Evolutionary conservation across 441 rosid genomes (phyloP).

Genomic region (Jatropha multifida): DNA sequence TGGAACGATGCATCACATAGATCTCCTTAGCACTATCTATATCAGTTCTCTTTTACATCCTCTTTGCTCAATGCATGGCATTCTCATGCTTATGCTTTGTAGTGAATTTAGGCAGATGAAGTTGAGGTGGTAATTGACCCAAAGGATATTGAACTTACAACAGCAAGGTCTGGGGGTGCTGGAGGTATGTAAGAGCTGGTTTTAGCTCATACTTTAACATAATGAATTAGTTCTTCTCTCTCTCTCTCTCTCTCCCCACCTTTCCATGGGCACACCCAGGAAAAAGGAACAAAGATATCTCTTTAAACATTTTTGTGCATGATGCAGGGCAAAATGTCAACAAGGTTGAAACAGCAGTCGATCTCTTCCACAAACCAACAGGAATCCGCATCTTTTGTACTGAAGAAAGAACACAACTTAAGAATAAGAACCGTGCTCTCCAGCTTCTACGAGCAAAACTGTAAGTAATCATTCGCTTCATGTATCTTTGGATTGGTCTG

Average conservation of each 20-base stretch:
- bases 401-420: conserved; percentile 86
- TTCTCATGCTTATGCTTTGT: conserved; percentile 15
- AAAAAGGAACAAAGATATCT: neutral
- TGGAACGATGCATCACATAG: no score
- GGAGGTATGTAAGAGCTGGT: conserved; percentile 57
- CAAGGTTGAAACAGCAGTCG: conserved; percentile 96
- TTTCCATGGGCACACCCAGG: neutral
- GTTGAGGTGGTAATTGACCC: conserved; percentile 97
- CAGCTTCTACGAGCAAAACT: conserved; percentile 93
- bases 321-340: conserved; percentile 91
- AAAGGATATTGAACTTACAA: conserved; percentile 86
- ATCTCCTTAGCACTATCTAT: neutral
- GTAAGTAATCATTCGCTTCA: conserved; percentile 36
- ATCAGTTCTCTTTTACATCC: neutral
- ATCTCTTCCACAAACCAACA: conserved; percentile 88
- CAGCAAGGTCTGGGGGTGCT: conserved; percentile 97
- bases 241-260: neutral
- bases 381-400: conserved; percentile 96
- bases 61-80: neutral
- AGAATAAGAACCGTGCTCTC: conserved; percentile 72
- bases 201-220: conserved; percentile 7
- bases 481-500: neutral
- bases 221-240: neutral
- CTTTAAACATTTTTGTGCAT: conserved; percentile 13
- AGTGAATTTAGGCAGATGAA: conserved; percentile 74